Base-by-base conservation (phyloP, 192 early-diverging fungal genomes). In the Coemansia sp. region DNA sequence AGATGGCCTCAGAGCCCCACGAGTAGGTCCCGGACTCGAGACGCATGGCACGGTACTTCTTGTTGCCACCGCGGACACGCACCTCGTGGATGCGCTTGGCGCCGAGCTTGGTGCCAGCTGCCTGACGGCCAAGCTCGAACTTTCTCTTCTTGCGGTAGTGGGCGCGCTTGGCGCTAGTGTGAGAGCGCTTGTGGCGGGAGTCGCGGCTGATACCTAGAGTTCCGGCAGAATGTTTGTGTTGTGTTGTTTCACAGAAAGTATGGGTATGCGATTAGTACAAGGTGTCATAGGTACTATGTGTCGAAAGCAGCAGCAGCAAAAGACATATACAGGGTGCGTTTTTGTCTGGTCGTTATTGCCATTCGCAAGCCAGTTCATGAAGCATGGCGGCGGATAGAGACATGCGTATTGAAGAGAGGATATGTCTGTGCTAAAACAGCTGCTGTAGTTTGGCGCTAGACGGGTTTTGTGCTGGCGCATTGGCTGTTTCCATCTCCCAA, bases 121-220 rank as follows among this genome's bases (percentile, higher is more conserved):
- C 77, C 87, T 98, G 97, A 82, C 97, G 93, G 82, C 95, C 97
- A 72, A 97, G 87, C 85, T 98, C 97, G 88, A 98, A 98, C 92
- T 98, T 98, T 90, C 97, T 94, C 93, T 98, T 98, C 94, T 98
- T 98, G 88, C 97, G 92, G 92, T 95, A 96, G 79, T 96, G 93
- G 75, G 94, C 94, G 81, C 97, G 90, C 88, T 95, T 95, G 87
- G 95, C 97, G 86, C 97, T 95, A 45, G 97, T 95, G 84, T 89
- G 89, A 65, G 86, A 86, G 75, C 95, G 92, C 90, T 98, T 98
- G 88, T 98, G 97, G 84, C 97, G 94, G 80, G 91, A 93, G 87
- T 98, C 96, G 87, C 97, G 87, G 86, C 91, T 36, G 34, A 36
- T 36, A 97, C 95, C 95, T 95, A 82, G 44, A 79, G 20, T 48